These are phyloP conservation scores for Onygenales sp. DNA, from an alignment of 2,329 filamentous ascomycete species.

Conservation along the genomic window DNA sequence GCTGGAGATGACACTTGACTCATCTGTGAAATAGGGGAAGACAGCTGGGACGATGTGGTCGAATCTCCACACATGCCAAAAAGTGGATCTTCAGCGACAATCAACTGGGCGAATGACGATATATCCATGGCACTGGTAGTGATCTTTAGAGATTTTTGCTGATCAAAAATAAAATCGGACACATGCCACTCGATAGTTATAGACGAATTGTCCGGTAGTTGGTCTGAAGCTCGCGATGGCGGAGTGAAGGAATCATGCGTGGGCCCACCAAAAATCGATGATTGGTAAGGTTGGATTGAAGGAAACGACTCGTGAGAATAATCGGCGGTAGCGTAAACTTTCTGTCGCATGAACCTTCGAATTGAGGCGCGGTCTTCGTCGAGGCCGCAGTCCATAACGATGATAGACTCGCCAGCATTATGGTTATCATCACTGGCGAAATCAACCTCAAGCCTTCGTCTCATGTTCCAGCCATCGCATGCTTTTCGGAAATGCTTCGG, in stretches of 20 bases:
- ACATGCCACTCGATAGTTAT: conserved; percentile 56
- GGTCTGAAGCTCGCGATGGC: conserved; percentile 13
- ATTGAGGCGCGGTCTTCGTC: conserved; percentile 48
- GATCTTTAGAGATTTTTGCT: conserved; percentile 51
- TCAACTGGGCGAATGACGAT: conserved; percentile 62
- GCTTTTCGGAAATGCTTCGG: conserved; percentile 69
- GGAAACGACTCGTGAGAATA: conserved; percentile 12
- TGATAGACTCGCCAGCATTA: conserved; percentile 64
- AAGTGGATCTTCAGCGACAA: conserved; percentile 68
- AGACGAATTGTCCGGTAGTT: conserved; percentile 22
- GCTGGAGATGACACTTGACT: conserved; percentile 30
- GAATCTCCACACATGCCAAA: conserved; percentile 49
- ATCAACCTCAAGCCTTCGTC: conserved; percentile 72
- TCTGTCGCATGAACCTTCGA: conserved; percentile 50
- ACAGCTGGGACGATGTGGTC: conserved; percentile 43
- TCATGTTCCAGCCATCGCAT: conserved; percentile 89
- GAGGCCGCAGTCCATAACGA: conserved; percentile 65
- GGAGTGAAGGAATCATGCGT: conserved; percentile 8
- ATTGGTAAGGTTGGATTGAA: conserved; percentile 13
- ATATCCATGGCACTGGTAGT: conserved; percentile 63
- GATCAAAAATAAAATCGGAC: conserved; percentile 53
- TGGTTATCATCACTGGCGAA: conserved; percentile 74
- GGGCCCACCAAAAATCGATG: conserved; percentile 45
- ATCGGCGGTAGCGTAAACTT: conserved; percentile 22
- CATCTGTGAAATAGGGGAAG: conserved; percentile 43